Conservation (phyloP, 129 eudicot genomes). For the Flaveria sonorensis region DNA sequence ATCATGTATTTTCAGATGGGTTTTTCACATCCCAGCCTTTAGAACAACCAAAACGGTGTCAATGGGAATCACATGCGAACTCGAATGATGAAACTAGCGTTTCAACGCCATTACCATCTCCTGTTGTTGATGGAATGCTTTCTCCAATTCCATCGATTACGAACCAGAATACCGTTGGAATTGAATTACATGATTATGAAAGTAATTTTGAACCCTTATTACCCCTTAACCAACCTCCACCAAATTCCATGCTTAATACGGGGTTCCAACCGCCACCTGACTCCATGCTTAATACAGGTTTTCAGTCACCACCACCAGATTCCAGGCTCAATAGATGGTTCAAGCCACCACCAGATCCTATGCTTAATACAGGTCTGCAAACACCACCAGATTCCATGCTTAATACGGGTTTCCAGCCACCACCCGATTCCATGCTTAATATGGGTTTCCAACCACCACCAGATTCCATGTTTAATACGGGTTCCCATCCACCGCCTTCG, state of each 20-base stretch:
- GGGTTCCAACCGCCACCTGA: conserved; percentile 42
- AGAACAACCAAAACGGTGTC: conserved; percentile 48
- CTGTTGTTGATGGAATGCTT: conserved; percentile 27
- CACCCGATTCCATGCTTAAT: conserved; percentile 24
- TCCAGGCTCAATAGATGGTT: conserved; percentile 25
- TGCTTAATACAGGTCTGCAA: background rate
- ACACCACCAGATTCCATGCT: conserved; percentile 21
- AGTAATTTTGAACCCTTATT: conserved; percentile 26
- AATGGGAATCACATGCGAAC: conserved; percentile 38
- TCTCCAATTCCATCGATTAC: conserved; percentile 38
- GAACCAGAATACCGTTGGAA: conserved; percentile 11
- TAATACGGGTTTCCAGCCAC: conserved; percentile 15
- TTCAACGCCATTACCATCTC: conserved; percentile 25
- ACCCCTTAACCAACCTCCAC: conserved; percentile 46
- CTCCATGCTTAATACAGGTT: conserved; percentile 29
- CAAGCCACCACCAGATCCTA: conserved; percentile 45
- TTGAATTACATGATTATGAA: conserved; percentile 15
- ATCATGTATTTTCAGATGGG: conserved; percentile 78
- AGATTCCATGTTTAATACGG: background rate
- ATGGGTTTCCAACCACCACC: conserved; percentile 26
- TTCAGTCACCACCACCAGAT: conserved; percentile 52
- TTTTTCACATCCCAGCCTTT: conserved; percentile 60
- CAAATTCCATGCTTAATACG: conserved; percentile 26
- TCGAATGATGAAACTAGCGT: conserved; percentile 27
- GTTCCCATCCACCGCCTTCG: conserved; percentile 22